A percentile compares a stretch with the other conserved stretches of the same genome.
Evolutionary conservation across 1,139 yeast genomes (phyloP).

Genomic region (Taphrina wiesneri): DNA sequence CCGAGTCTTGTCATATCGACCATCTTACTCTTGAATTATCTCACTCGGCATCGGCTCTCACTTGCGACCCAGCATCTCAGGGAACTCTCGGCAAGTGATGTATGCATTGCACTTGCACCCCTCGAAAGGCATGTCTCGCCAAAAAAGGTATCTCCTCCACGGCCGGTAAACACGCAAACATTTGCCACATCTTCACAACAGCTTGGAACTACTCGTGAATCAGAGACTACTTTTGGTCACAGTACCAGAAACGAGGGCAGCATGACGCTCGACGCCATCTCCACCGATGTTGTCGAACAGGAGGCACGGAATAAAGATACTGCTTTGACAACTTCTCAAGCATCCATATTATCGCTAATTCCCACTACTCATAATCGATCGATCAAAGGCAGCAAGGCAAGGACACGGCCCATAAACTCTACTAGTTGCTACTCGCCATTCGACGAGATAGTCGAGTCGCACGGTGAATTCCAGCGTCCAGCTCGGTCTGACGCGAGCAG

Average conservation of each 20-base stretch:
- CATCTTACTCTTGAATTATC: neutral
- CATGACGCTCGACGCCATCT: too few relatives aligned
- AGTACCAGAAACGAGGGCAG: too few relatives aligned
- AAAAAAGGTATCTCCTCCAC: neutral
- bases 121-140: neutral
- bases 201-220: neutral
- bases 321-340: too few relatives aligned
- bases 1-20: neutral
- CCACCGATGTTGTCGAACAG: too few relatives aligned
- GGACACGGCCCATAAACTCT: neutral
- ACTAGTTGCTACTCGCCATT: slow-evolving; percentile 1
- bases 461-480: neutral
- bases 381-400: neutral
- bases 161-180: neutral
- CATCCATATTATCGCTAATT: neutral
- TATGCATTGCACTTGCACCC: neutral
- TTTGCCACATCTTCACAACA: neutral
- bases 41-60: neutral
- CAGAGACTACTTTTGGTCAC: neutral
- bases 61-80: neutral
- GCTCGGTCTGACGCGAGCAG: neutral
- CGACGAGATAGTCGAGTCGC: neutral
- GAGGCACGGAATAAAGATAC: too few relatives aligned
- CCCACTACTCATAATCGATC: neutral
- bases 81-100: neutral